These are phyloP conservation scores for Passiflora organensis DNA, from an alignment of 345 rosid genomes.

Conservation along the genomic window DNA sequence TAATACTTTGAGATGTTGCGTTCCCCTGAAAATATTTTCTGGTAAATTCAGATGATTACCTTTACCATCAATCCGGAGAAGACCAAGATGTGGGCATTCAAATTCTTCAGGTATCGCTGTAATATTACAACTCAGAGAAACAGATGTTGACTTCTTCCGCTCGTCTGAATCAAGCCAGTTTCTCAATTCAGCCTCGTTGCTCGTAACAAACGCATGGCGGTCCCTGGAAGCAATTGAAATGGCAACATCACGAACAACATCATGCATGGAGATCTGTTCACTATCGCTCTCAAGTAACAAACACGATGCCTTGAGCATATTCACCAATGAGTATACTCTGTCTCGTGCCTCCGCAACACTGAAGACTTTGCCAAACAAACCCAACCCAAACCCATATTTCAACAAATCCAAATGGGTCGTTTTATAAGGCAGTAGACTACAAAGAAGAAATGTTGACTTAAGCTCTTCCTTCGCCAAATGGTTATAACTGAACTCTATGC, in stretches of 20 bases:
- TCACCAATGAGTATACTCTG: conserved; percentile 9
- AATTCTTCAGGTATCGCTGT: conserved; percentile 11
- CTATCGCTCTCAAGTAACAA: conserved; percentile 14
- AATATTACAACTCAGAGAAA: background rate
- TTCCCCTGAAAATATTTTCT: conserved; percentile 5
- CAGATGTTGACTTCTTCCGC: background rate
- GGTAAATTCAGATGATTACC: background rate
- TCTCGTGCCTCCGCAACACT: conserved; percentile 10
- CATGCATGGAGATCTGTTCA: conserved; percentile 10
- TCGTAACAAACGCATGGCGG: background rate
- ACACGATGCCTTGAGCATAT: conserved; percentile 20
- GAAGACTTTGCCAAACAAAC: background rate
- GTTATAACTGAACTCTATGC: conserved; percentile 9
- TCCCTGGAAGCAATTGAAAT: conserved; percentile 13
- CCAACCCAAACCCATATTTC: conserved; percentile 23
- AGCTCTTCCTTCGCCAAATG: background rate
- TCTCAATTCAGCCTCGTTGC: background rate
- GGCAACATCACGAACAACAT: conserved; percentile 24
- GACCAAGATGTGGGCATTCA: conserved; percentile 12
- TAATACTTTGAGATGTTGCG: conserved; percentile 22
- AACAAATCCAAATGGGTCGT: conserved; percentile 2
- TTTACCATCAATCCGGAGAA: background rate
- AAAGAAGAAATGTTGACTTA: conserved; percentile 13
- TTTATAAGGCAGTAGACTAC: background rate
- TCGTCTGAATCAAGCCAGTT: background rate